Base-by-base conservation (phyloP, 2,329 filamentous ascomycete species). In the Aspergillus transmontanensis region DNA sequence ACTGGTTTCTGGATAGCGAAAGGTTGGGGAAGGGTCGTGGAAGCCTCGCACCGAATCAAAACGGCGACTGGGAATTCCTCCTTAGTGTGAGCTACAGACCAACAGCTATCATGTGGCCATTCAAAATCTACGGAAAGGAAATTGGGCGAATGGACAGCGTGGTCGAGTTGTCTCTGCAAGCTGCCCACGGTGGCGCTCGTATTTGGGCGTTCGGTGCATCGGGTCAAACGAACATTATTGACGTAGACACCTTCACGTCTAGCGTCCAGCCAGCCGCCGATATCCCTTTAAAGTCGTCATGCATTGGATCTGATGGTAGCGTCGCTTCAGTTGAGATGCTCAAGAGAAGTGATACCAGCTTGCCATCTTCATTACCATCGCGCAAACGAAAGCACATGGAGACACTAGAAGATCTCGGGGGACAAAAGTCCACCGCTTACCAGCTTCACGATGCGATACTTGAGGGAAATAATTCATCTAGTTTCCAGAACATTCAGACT, bases 131-230 rank as follows among this genome's bases (percentile, higher is more conserved):
- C 16, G 85, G 85, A 10, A 82, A 81, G 56, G 73, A 82, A 64
- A 80, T 87, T 57, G 84, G 80, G 0, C 77, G 65, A 2, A 74
- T 85, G 26, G 67, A 76, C 3, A 78, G 77, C 9, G 68, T 86
- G 3, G 83, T 84, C 28, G 85, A 86, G 65, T 66, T 88, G 11
- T 79, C 83, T 0, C 71, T 87, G 16, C 70, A 84, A 77, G 65
- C 77, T 66, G 56, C 78, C 69, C 34, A 70, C 55, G 77, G 76
- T 1, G 77, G 80, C 23, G 76, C 86, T 34, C 76, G 79, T 0
- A 75, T 87, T n/a, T 87, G 84, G 83, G 83, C 81, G 0, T 85
- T 87, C 66, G 75, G 77, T 19, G 73, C 75, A 1, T 70, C 78
- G 41, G 82, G 82, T 0, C 72, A 78, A 62, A 82, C 82, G 3